These are phyloP conservation scores for Tylopilus orsonianus DNA, from an alignment of 1,284 basidiomycete species.

Conservation along the genomic window DNA sequence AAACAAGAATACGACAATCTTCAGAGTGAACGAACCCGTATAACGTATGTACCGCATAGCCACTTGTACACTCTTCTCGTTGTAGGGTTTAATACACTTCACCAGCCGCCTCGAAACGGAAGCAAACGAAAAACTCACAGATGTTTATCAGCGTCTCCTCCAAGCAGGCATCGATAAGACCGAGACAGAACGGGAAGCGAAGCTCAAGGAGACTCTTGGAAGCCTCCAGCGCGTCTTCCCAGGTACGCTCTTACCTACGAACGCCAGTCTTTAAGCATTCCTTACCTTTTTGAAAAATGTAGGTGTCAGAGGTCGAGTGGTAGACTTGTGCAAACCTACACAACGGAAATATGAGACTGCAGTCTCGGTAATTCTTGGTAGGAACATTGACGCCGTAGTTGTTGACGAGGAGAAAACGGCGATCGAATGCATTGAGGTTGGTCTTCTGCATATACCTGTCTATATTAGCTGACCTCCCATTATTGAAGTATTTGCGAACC, in stretches of 20 bases:
- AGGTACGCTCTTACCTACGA: conserved; percentile 41
- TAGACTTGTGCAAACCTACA: conserved; percentile 92
- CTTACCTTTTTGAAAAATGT: background rate
- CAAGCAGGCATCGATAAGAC: conserved; percentile 85
- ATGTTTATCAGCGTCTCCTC: conserved; percentile 81
- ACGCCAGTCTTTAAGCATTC: background rate
- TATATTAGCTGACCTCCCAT: conserved; percentile 1
- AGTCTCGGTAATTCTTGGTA: conserved; percentile 92
- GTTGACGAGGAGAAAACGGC: conserved; percentile 97
- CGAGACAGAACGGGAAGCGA: conserved; percentile 83
- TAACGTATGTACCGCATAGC: conserved; percentile 50
- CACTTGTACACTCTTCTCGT: background rate
- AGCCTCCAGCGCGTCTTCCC: conserved; percentile 88
- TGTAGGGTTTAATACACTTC: background rate
- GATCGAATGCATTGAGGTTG: conserved; percentile 94
- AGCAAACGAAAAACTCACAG: conserved; percentile 87
- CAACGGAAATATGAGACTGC: conserved; percentile 92
- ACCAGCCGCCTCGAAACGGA: conserved; percentile 85
- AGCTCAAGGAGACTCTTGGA: conserved; percentile 82
- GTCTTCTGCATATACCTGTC: conserved; percentile 12
- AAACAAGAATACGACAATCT: conserved; percentile 75
- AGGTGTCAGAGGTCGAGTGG: conserved; percentile 88
- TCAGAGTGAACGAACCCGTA: conserved; percentile 71
- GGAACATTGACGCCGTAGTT: conserved; percentile 94
- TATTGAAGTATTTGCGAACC: conserved; percentile 85